Evolutionary conservation across 192 early-diverging fungal species (phyloP).

Genomic region (Umbelopsis sp.): DNA sequence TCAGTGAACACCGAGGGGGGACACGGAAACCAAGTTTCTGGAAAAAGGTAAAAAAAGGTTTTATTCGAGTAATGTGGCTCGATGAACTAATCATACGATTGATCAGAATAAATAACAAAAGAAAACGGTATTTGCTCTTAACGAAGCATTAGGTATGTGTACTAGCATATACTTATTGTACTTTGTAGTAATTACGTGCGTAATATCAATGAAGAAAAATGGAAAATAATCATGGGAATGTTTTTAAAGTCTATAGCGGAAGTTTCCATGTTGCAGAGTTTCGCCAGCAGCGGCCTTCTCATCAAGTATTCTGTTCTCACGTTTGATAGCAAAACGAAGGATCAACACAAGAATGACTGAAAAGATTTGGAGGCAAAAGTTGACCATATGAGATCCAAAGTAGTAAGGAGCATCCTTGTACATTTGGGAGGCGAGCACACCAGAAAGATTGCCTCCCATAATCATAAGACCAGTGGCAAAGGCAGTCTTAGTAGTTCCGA

Average conservation of each 20-base stretch:
- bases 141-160: too few relatives aligned
- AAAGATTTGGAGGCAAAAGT: conserved; percentile 20
- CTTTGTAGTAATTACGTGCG: too few relatives aligned
- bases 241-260: conserved; percentile 25
- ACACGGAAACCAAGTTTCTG: too few relatives aligned
- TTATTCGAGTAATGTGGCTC: too few relatives aligned
- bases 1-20: too few relatives aligned
- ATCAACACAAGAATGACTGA: conserved; percentile 14
- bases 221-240: background rate
- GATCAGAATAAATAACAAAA: too few relatives aligned
- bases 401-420: conserved; percentile 26
- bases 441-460: conserved; percentile 20
- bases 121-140: too few relatives aligned
- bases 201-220: background rate
- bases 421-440: conserved; percentile 13
- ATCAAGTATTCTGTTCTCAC: conserved; percentile 20
- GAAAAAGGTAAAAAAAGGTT: too few relatives aligned
- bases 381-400: conserved; percentile 16
- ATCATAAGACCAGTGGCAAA: conserved; percentile 18
- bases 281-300: background rate
- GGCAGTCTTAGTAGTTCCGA: conserved; percentile 15
- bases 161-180: too few relatives aligned
- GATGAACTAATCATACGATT: too few relatives aligned
- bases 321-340: conserved; percentile 14
- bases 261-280: background rate